These are phyloP conservation scores for Physaria fendleri DNA, from an alignment of 345 rosid species.

Conservation along the genomic window DNA sequence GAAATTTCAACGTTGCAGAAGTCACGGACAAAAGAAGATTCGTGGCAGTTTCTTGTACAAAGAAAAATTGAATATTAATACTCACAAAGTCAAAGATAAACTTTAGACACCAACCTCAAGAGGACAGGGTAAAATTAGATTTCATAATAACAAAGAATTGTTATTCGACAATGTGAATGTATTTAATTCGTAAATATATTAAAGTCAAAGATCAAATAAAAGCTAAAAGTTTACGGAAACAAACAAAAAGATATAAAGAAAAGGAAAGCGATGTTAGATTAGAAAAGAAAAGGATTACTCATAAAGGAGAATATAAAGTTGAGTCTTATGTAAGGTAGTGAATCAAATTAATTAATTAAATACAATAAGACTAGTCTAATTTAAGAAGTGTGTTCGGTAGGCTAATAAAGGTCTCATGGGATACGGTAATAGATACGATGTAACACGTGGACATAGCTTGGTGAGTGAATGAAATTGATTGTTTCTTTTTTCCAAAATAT, in stretches of 20 bases:
- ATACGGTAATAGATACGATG: conserved; percentile 18
- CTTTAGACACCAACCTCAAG: conserved; percentile 9
- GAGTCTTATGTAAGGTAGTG: conserved; percentile 23
- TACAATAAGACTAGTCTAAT: neutral
- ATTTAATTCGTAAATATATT: conserved; percentile 2
- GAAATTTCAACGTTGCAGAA: neutral
- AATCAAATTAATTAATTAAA: conserved; percentile 9
- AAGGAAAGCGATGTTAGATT: conserved; percentile 13
- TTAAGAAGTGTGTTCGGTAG: conserved; percentile 9
- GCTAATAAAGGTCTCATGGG: conserved; percentile 23
- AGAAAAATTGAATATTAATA: neutral
- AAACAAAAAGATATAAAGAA: too few species aligned
- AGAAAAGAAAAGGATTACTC: conserved; percentile 15
- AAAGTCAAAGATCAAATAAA: conserved; percentile 25
- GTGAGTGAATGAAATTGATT: conserved; percentile 20
- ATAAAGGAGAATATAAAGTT: conserved; percentile 3
- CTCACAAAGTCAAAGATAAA: conserved; percentile 17
- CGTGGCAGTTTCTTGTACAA: conserved; percentile 15
- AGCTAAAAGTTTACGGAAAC: too few species aligned
- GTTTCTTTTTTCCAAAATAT: conserved; percentile 5
- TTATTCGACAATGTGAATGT: conserved; percentile 13
- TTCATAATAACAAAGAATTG: conserved; percentile 5
- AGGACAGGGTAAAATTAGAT: neutral
- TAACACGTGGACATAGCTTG: conserved; percentile 37
- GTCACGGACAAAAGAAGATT: conserved; percentile 12